Evolutionary conservation across 441 rosid species (phyloP), one percentile per base, ranked within the genome.

Genomic region (Populus hybrid): DNA sequence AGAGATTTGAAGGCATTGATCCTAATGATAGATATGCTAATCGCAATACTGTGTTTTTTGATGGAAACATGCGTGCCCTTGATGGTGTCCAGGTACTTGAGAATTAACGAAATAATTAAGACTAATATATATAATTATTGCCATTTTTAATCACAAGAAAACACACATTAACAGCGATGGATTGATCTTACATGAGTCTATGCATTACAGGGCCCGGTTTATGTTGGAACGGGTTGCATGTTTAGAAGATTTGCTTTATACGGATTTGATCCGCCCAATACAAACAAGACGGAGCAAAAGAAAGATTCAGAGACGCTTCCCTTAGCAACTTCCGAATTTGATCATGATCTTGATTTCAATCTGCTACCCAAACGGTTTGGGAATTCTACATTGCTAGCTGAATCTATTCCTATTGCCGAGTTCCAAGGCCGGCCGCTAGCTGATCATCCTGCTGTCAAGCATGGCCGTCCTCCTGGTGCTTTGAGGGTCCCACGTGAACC

Each of bases 1-100:
- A 94, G 78, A 85, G 97, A 84, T 93, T 94, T 34, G 98, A 94
- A 85, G 97, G 98, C 85, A 93, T 94, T 9, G 98, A 94, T 84
- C 97, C 97, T 75, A 91, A 97, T 40, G 97, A 94, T 78, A 81
- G 97, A 83, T 94, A 94, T 71, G 98, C 98, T 16, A 94, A 93
- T 81, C 89, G 90, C 73, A 94, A 94, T 76, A 93, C 97, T 7
- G 97, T 94, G 14, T 94, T 94, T 57, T 94, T 93, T 12, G 98
- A 94, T 20, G 91, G 98, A 21, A 91, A 95, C 75, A 94, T 94
- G 98, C 94, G 93, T 79, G 99, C 96, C 32, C 96, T 93, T 5
- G 97, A 95, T 64, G 98, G 97, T n/a, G 84, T 93, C 12, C 97
- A 93, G 97, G 97, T 90, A 77, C 42, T 32, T 3, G 0, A 38